Percentiles rank a stretch among this genome's conserved stretches.
phyloP scores from a whole-genome alignment of 192 early-diverging fungal genomes.

The Gaertneriomyces sp. region DNA sequence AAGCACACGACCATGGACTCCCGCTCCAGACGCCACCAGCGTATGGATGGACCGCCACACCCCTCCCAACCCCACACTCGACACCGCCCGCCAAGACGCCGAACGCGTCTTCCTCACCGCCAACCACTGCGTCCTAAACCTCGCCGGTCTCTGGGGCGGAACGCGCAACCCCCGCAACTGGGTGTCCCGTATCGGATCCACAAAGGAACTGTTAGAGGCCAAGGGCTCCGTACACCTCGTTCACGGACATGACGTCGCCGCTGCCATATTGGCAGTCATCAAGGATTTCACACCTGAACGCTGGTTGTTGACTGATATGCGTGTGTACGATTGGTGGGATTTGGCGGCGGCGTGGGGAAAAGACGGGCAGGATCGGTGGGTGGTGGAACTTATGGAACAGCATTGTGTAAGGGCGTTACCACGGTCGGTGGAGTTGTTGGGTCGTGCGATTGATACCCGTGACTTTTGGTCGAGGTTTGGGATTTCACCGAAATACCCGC shows the following conservation, averaged over 20 bases:
- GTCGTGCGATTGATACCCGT: slow-evolving; percentile 34
- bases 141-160: slow-evolving; percentile 57
- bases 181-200: slow-evolving; percentile 48
- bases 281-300: slow-evolving; percentile 37
- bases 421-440: slow-evolving; percentile 19
- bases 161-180: slow-evolving; percentile 53
- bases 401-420: slow-evolving; percentile 35
- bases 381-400: slow-evolving; percentile 34
- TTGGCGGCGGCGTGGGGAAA: slow-evolving; percentile 28
- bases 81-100: slow-evolving; percentile 26
- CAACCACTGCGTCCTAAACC: slow-evolving; percentile 47
- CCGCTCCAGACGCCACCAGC: neutral
- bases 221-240: slow-evolving; percentile 53
- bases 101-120: slow-evolving; percentile 37
- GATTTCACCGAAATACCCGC: slow-evolving; percentile 1
- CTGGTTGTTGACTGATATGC: slow-evolving; percentile 56
- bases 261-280: slow-evolving; percentile 47
- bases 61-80: slow-evolving; percentile 27
- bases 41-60: slow-evolving; percentile 36
- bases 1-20: slow-evolving; percentile 25
- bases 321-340: slow-evolving; percentile 62
- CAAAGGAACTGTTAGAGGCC: slow-evolving; percentile 21
- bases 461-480: slow-evolving; percentile 46
- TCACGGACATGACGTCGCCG: slow-evolving; percentile 59
- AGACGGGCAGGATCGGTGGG: slow-evolving; percentile 29